A percentile compares a stretch with the other conserved stretches of the same genome.
Conservation (phyloP, 768 basidiomycete genomes). For the Nidularia sp. region DNA sequence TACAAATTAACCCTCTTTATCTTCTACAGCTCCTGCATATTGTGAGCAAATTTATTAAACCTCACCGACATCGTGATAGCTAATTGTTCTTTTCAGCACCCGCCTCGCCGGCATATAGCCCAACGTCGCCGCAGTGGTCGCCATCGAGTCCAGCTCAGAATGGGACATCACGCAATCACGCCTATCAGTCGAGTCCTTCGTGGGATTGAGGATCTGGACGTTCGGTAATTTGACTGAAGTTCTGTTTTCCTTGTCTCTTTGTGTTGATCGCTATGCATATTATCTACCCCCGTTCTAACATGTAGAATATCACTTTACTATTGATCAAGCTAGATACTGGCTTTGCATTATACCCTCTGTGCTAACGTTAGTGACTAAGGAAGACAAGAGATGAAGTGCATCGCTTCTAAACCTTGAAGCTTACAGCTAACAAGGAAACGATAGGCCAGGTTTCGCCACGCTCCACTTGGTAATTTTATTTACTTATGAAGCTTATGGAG, state of each 20-base stretch:
- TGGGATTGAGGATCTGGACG: conserved; percentile 36
- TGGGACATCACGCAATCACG: conserved; percentile 33
- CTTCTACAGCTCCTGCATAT: conserved; percentile 63
- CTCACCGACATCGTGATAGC: conserved; percentile 10
- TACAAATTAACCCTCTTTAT: background rate
- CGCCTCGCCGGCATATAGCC: conserved; percentile 83
- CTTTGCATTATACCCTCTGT: background rate
- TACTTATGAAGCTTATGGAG: too few species aligned
- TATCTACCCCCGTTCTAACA: conserved; percentile 14
- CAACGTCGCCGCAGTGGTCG: conserved; percentile 80
- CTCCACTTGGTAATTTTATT: too few species aligned
- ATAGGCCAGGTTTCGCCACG: too few species aligned
- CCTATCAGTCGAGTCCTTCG: conserved; percentile 49
- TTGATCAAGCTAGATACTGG: background rate
- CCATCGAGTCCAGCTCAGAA: conserved; percentile 75
- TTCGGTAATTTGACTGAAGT: conserved; percentile 5
- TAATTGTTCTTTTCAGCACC: conserved; percentile 46
- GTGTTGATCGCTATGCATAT: conserved; percentile 12
- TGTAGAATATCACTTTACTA: conserved; percentile 18
- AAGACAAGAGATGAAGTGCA: too few species aligned
- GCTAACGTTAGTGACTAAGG: too few species aligned
- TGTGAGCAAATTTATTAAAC: conserved; percentile 40
- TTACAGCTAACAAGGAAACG: too few species aligned
- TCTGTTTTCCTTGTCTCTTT: conserved; percentile 6
- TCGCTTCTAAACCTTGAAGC: too few species aligned